These are phyloP conservation scores for Fusarium camptoceras DNA, from an alignment of 2,329 filamentous ascomycete species.

Conservation along the genomic window DNA sequence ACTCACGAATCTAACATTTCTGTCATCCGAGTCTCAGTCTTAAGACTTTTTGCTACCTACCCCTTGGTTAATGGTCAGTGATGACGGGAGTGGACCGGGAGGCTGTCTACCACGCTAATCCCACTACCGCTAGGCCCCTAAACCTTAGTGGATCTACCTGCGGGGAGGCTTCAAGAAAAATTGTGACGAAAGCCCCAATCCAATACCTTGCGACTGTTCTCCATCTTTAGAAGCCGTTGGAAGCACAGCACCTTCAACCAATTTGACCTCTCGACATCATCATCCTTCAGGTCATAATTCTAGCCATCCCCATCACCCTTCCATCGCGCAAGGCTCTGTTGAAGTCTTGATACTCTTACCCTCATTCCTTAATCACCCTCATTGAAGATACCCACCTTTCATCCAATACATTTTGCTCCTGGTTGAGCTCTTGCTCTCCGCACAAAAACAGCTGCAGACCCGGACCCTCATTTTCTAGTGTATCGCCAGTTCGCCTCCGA, in stretches of 20 bases:
- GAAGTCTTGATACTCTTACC: slow-evolving; percentile 6
- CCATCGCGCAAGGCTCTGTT: not conserved
- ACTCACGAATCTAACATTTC: not conserved
- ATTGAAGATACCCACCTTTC: slow-evolving; percentile 10
- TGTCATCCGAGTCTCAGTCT: not conserved
- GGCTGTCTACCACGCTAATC: slow-evolving; percentile 28
- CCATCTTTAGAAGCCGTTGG: slow-evolving; percentile 45
- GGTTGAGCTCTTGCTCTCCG: slow-evolving; percentile 38
- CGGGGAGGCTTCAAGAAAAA: slow-evolving; percentile 48
- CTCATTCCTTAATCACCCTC: slow-evolving; percentile 27
- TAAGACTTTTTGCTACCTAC: not conserved
- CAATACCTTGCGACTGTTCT: slow-evolving; percentile 39
- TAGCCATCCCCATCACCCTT: slow-evolving; percentile 2
- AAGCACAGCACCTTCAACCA: slow-evolving; percentile 24
- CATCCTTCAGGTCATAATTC: slow-evolving; percentile 28
- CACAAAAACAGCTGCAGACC: slow-evolving; percentile 33
- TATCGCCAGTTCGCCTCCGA: slow-evolving; percentile 34
- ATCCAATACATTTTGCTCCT: slow-evolving; percentile 28
- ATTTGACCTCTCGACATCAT: slow-evolving; percentile 39
- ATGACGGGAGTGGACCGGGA: slow-evolving; percentile 10
- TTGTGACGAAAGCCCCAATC: slow-evolving; percentile 49
- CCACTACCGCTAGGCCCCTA: slow-evolving; percentile 24
- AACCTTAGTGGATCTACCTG: slow-evolving; percentile 37
- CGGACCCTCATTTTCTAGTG: slow-evolving; percentile 38
- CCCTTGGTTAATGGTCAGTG: slow-evolving; percentile 5